phyloP scores from a whole-genome alignment of 495 filamentous ascomycete genomes.

The Astrothelium subdiscretum region DNA sequence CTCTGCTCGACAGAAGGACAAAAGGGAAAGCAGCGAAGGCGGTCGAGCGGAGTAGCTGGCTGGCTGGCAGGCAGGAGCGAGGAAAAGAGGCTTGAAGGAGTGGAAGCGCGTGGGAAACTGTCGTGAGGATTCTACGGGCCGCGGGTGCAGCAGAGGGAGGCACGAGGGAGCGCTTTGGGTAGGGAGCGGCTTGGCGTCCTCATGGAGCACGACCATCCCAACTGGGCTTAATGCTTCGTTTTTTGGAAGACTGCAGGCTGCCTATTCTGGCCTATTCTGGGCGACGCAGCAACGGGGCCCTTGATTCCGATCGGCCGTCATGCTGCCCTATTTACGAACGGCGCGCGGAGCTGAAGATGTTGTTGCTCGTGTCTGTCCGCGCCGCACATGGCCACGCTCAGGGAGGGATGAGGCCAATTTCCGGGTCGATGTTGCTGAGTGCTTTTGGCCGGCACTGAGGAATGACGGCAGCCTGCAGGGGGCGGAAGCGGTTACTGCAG shows the following conservation, averaged over 20 bases:
- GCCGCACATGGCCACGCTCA: too few species aligned
- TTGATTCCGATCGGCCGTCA: not conserved
- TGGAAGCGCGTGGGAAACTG: not conserved
- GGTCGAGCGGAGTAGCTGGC: not conserved
- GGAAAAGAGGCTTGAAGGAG: not conserved
- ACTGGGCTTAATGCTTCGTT: not conserved
- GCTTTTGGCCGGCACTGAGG: not conserved
- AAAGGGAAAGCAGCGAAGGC: not conserved
- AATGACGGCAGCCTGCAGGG: not conserved
- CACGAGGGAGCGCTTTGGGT: not conserved
- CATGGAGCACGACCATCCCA: not conserved
- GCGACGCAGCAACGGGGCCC: not conserved
- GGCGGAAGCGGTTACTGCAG: not conserved
- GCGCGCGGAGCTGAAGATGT: not conserved
- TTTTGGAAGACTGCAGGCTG: too few species aligned
- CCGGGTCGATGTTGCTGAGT: not conserved
- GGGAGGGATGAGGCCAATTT: not conserved
- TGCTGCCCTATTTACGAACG: not conserved
- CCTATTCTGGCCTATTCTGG: not conserved
- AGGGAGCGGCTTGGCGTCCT: not conserved
- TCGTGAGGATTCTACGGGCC: conserved; percentile 1
- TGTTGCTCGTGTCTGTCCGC: too few species aligned
- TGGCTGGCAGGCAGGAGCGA: not conserved
- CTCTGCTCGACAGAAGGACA: not conserved
- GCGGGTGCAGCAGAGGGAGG: not conserved